Evolutionary conservation across 2,329 filamentous ascomycete genomes (phyloP).

Genomic region (Esteya vermicola): DNA sequence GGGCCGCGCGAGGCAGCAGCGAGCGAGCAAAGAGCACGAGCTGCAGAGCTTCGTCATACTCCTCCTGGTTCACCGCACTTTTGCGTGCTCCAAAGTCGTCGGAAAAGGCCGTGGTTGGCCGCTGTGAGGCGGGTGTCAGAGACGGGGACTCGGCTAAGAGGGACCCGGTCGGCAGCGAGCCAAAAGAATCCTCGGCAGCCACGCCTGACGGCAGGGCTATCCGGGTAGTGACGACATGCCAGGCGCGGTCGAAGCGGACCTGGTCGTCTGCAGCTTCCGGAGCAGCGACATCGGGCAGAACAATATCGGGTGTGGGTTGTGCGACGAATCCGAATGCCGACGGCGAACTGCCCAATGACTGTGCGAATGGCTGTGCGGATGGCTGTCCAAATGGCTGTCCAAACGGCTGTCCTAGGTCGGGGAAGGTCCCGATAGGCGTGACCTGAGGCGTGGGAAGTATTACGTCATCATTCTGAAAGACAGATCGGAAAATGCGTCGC

Average conservation of each 20-base stretch:
- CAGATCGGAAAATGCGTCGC: conserved; percentile 37
- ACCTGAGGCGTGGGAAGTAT: conserved; percentile 29
- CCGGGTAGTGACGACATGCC: conserved; percentile 44
- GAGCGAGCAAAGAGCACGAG: conserved; percentile 34
- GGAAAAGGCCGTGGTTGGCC: too few relatives aligned
- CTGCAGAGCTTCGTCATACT: conserved; percentile 37
- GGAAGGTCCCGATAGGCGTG: conserved; percentile 13
- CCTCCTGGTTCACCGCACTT: conserved; percentile 20
- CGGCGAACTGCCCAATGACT: too few relatives aligned
- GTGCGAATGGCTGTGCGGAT: too few relatives aligned
- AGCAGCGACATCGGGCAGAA: conserved; percentile 6
- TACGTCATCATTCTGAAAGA: conserved; percentile 37
- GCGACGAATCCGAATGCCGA: too few relatives aligned
- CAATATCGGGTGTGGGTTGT: too few relatives aligned
- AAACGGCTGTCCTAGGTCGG: conserved; percentile 30
- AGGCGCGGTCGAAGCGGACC: conserved; percentile 44
- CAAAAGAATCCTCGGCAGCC: conserved; percentile 39
- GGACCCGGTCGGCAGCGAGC: conserved; percentile 26
- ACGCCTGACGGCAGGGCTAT: conserved; percentile 43
- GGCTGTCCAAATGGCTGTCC: too few relatives aligned
- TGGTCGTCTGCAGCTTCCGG: conserved; percentile 24
- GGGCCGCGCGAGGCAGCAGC: conserved; percentile 31
- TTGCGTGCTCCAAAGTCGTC: conserved; percentile 17
- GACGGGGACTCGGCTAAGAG: conserved; percentile 13
- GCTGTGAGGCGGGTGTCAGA: too few relatives aligned